A percentile compares a stretch with the other conserved stretches of the same genome.
Conservation (phyloP, 2,329 filamentous ascomycete genomes). For the Delphinella strobiligena region DNA sequence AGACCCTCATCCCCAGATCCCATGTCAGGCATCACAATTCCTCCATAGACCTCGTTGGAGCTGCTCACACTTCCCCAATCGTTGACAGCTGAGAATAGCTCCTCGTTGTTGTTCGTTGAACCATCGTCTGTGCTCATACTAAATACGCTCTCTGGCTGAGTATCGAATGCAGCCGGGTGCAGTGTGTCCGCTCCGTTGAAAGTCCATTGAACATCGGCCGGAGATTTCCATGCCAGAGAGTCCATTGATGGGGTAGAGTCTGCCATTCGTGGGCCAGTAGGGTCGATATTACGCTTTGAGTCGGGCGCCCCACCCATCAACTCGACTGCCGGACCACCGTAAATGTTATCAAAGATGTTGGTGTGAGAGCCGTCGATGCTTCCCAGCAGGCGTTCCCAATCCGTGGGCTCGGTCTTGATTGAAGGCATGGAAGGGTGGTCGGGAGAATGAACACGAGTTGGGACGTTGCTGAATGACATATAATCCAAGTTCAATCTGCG, state of each 20-base stretch:
- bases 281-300: constrained; percentile 1
- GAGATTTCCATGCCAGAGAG: constrained; percentile 11
- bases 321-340: constrained; percentile 48
- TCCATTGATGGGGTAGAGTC: constrained; percentile 1
- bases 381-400: constrained; percentile 74
- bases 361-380: constrained; percentile 67
- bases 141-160: constrained; percentile 40
- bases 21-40: constrained; percentile 18
- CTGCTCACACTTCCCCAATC: constrained; percentile 10
- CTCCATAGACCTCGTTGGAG: constrained; percentile 15
- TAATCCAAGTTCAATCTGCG: constrained; percentile 31
- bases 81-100: constrained; percentile 21
- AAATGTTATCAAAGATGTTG: constrained; percentile 77
- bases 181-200: constrained; percentile 5
- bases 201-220: constrained; percentile 18
- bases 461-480: constrained; percentile 30
- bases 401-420: constrained; percentile 33
- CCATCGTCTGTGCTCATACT: constrained; percentile 48
- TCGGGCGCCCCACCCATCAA: constrained; percentile 18
- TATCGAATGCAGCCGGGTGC: constrained; percentile 12
- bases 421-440: constrained; percentile 9
- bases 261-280: background rate
- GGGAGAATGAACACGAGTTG: constrained; percentile 13
- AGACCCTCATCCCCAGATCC: constrained; percentile 11
- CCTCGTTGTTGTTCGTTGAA: constrained; percentile 38